Evolutionary conservation across 352 stramenopile species (phyloP).

Genomic region (Globisporangium nagaii): DNA sequence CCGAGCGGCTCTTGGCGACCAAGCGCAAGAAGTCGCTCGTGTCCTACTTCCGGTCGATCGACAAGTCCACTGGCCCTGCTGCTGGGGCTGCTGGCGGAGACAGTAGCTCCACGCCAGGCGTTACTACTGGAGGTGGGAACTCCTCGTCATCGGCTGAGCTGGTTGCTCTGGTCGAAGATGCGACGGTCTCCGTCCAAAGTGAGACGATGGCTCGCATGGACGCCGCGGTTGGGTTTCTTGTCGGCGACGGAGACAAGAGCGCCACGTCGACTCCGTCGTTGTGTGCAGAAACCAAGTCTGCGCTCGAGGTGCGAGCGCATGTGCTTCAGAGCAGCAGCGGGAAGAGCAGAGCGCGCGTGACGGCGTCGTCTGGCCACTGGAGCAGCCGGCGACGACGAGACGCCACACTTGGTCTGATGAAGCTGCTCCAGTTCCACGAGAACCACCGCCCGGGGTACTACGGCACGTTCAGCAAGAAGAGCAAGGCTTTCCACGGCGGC

Average conservation of each 20-base stretch:
- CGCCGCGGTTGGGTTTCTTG: slow-evolving; percentile 22
- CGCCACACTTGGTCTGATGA: slow-evolving; percentile 65
- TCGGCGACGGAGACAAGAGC: background rate
- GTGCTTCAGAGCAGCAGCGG: slow-evolving; percentile 1
- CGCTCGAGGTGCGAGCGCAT: slow-evolving; percentile 5
- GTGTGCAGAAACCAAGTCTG: background rate
- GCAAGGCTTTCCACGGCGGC: slow-evolving; percentile 47
- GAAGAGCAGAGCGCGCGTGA: slow-evolving; percentile 17
- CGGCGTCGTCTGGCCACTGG: slow-evolving; percentile 29
- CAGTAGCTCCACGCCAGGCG: no score
- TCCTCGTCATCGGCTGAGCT: background rate
- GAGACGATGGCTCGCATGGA: slow-evolving; percentile 58
- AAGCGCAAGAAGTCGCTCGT: slow-evolving; percentile 66
- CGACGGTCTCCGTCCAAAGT: background rate
- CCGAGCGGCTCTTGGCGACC: slow-evolving; percentile 31
- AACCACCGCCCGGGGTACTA: slow-evolving; percentile 79
- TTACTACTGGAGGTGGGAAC: no score
- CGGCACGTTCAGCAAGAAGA: slow-evolving; percentile 64
- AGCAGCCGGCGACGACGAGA: slow-evolving; percentile 46
- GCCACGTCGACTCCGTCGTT: background rate
- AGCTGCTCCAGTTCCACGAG: slow-evolving; percentile 84
- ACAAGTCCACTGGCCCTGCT: slow-evolving; percentile 12
- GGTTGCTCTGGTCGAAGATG: background rate
- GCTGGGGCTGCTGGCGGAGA: background rate
- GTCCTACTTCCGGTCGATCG: slow-evolving; percentile 57